These are phyloP conservation scores for Elsinoe arachidis DNA, from an alignment of 2,329 filamentous ascomycete species.

Conservation along the genomic window DNA sequence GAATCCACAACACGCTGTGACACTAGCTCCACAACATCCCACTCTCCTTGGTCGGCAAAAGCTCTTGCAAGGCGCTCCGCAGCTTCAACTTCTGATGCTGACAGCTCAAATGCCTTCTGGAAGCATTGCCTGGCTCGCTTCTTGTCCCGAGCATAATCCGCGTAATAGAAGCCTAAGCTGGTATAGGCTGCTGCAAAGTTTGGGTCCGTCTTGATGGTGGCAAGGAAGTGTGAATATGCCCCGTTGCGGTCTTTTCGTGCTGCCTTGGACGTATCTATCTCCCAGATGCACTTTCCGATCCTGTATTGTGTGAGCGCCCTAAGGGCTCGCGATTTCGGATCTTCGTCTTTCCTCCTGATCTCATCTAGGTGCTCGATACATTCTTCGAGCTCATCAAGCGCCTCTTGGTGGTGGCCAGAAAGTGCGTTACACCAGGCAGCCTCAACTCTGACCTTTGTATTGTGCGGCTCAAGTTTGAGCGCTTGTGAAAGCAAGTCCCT, in stretches of 20 bases:
- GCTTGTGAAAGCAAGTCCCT: conserved; percentile 73
- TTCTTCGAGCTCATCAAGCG: conserved; percentile 59
- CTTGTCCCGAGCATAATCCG: conserved; percentile 81
- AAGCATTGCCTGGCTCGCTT: conserved; percentile 85
- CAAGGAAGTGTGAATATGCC: conserved; percentile 75
- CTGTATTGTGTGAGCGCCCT: conserved; percentile 79
- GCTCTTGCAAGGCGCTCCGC: conserved; percentile 77
- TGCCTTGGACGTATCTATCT: conserved; percentile 62
- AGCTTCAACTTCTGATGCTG: conserved; percentile 72
- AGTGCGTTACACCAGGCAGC: conserved; percentile 87
- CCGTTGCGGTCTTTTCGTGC: conserved; percentile 73
- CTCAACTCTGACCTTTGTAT: conserved; percentile 74
- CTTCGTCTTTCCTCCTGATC: conserved; percentile 49
- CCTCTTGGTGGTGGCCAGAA: conserved; percentile 62
- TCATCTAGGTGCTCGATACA: conserved; percentile 49
- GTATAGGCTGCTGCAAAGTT: conserved; percentile 89
- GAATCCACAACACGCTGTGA: conserved; percentile 87
- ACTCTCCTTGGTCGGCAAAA: conserved; percentile 85
- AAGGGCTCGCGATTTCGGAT: conserved; percentile 57
- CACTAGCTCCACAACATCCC: conserved; percentile 92
- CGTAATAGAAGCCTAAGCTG: conserved; percentile 80
- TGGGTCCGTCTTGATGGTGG: conserved; percentile 74
- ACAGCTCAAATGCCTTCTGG: conserved; percentile 91
- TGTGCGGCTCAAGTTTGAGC: conserved; percentile 60
- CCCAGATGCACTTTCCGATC: conserved; percentile 80